phyloP scores from a whole-genome alignment of 352 stramenopile species.

The Plasmopara viticola region DNA sequence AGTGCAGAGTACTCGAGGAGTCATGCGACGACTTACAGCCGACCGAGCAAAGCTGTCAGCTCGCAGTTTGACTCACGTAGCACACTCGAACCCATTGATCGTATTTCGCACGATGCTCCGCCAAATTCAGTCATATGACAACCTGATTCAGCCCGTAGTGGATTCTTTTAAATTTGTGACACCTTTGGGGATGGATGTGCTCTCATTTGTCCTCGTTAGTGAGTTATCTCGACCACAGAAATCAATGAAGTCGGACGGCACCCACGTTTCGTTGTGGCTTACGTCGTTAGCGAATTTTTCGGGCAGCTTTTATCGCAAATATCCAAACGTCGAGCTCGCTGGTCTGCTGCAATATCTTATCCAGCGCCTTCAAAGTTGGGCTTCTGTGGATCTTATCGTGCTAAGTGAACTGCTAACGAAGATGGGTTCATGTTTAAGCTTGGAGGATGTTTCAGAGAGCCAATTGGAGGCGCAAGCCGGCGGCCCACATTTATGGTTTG shows the following conservation, averaged over 20 bases:
- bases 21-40: conserved; percentile 78
- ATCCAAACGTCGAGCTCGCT: conserved; percentile 88
- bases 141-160: conserved; percentile 94
- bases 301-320: conserved; percentile 92
- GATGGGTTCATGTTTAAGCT: conserved; percentile 82
- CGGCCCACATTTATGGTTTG: conserved; percentile 71
- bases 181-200: conserved; percentile 89
- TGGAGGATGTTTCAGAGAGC: conserved; percentile 80
- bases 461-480: conserved; percentile 81
- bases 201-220: conserved; percentile 90
- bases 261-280: conserved; percentile 92
- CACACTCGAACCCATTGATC: conserved; percentile 91
- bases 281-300: conserved; percentile 91
- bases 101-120: conserved; percentile 92
- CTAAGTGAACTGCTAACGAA: conserved; percentile 85
- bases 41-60: conserved; percentile 75
- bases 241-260: conserved; percentile 83
- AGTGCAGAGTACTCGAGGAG: conserved; percentile 57
- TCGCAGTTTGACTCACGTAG: conserved; percentile 78
- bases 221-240: conserved; percentile 82
- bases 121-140: conserved; percentile 97
- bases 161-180: conserved; percentile 94
- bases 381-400: conserved; percentile 80
- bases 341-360: conserved; percentile 90
- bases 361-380: conserved; percentile 77